Conservation (phyloP, 495 filamentous ascomycete genomes). For the Neurospora cerealis region DNA sequence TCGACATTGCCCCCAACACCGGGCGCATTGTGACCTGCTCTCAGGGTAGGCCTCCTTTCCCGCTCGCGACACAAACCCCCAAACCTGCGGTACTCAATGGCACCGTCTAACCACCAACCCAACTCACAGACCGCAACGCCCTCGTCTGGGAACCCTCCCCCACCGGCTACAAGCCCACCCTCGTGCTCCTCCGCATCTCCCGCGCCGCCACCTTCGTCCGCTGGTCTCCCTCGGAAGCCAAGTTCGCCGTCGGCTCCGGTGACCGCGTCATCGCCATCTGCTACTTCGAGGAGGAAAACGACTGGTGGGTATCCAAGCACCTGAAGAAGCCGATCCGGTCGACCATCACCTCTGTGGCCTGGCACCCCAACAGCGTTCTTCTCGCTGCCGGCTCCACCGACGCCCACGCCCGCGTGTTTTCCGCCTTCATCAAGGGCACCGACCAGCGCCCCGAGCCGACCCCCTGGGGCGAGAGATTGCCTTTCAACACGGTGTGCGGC, state of each 20-base stretch:
- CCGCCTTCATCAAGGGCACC: conserved; percentile 88
- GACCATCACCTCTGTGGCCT: conserved; percentile 85
- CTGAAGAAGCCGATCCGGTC: conserved; percentile 96
- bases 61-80: too few species aligned
- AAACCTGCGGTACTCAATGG: too few species aligned
- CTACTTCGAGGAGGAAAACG: conserved; percentile 97
- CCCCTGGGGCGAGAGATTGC: conserved; percentile 88
- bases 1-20: conserved; percentile 84
- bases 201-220: conserved; percentile 93
- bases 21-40: conserved; percentile 96
- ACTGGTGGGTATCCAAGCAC: conserved; percentile 99
- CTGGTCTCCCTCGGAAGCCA: conserved; percentile 93
- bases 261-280: conserved; percentile 94
- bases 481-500: conserved; percentile 96
- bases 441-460: conserved; percentile 80
- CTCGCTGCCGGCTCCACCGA: conserved; percentile 91
- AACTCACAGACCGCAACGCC: conserved; percentile 81
- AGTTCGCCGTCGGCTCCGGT: conserved; percentile 94
- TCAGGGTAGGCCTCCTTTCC: conserved; percentile 51
- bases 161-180: conserved; percentile 88
- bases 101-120: neutral
- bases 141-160: conserved; percentile 93
- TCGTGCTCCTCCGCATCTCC: conserved; percentile 95
- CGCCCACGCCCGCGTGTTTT: conserved; percentile 94
- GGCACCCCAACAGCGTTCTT: conserved; percentile 96